Base-by-base conservation (phyloP, 345 rosid species). In the Cardamine occulta region DNA sequence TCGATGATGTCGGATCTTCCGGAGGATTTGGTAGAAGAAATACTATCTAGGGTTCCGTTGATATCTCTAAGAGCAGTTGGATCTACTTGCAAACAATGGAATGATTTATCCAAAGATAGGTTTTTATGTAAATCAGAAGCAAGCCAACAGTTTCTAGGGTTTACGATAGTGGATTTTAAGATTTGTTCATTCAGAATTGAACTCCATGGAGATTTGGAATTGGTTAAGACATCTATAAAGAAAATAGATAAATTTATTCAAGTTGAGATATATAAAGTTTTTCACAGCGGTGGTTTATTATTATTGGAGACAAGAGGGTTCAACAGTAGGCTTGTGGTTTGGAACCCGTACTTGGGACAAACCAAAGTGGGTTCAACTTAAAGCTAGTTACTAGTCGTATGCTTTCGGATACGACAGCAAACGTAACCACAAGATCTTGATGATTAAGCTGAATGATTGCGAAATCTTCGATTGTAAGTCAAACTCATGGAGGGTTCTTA, bases 321-420 rank as follows among this genome's bases (percentile, higher is more conserved):
- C 1, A 1, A 47, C 5, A 17, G 3, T 9, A 21, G n/a, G 28
- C n/a, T 59, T 15, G 4, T 59, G 26, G 45, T 34, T 18, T 59
- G 28, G 45, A 59, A 59, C 4, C 64, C 28, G 4, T 59, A 34
- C 8, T 59, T 34, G 26, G 45, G 64, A 18, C 26, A 59, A 59
- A 34, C 3, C 13, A 34, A 34, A 6, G 31, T 31, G 23, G 14
- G 31, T 32, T 19, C 3, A 31, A 32, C 26, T 21, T 13, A 9
- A 1, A 5, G 5, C 1, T 6, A 4, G 10, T 4, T 31, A 8
- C 24, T 1, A 4, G 0, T 1, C 2, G 5, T 34, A 9, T 59
- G 64, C 45, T 18, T 18, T 59, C 8, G 64, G 64, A 32, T 18
- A 18, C 9, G n/a, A 59, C 15, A 59, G 18, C 45, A 59, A 59